A percentile compares a stretch with the other conserved stretches of the same genome.
Evolutionary conservation across 2,329 filamentous ascomycete genomes (phyloP).

Genomic region (Cyclaneusma minus): DNA sequence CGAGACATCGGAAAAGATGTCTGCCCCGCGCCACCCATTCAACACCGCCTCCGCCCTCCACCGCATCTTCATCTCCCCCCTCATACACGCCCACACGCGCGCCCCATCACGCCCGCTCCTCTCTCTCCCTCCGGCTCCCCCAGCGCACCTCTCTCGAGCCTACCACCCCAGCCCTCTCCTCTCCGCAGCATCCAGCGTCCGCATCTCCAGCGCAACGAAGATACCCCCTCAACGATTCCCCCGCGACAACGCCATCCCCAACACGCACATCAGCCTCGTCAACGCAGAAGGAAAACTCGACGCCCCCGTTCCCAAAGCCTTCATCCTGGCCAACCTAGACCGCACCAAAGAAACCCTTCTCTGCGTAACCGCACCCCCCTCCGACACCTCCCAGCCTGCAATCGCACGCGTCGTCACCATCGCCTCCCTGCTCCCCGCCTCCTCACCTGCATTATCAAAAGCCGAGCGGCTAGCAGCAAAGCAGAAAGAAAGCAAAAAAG

Average conservation of each 20-base stretch:
- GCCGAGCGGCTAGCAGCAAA: constrained; percentile 25
- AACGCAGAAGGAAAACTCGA: constrained; percentile 20
- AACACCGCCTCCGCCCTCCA: constrained; percentile 30
- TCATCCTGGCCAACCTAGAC: constrained; percentile 29
- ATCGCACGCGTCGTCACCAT: constrained; percentile 25
- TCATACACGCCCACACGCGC: constrained; percentile 13
- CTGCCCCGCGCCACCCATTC: constrained; percentile 22
- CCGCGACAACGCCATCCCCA: constrained; percentile 31
- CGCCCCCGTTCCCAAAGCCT: constrained; percentile 14
- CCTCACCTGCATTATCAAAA: constrained; percentile 24
- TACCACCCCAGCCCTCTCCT: constrained; percentile 3
- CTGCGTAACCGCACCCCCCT: constrained; percentile 21
- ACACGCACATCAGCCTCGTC: constrained; percentile 25
- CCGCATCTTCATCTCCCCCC: constrained; percentile 27
- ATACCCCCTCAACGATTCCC: constrained; percentile 18
- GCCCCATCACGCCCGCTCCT: constrained; percentile 9
- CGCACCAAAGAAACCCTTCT: constrained; percentile 32
- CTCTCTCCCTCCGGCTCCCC: constrained; percentile 1
- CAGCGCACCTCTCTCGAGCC: not conserved
- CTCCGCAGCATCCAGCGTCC: constrained; percentile 7
- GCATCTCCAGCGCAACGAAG: not conserved
- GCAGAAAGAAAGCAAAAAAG: constrained; percentile 27
- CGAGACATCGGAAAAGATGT: constrained; percentile 19
- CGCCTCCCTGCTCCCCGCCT: constrained; percentile 20
- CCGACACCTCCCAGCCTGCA: constrained; percentile 11